A percentile compares a stretch with the other conserved stretches of the same genome.
phyloP scores from a whole-genome alignment of 2,329 filamentous ascomycete genomes.

The Nemania sp. region DNA sequence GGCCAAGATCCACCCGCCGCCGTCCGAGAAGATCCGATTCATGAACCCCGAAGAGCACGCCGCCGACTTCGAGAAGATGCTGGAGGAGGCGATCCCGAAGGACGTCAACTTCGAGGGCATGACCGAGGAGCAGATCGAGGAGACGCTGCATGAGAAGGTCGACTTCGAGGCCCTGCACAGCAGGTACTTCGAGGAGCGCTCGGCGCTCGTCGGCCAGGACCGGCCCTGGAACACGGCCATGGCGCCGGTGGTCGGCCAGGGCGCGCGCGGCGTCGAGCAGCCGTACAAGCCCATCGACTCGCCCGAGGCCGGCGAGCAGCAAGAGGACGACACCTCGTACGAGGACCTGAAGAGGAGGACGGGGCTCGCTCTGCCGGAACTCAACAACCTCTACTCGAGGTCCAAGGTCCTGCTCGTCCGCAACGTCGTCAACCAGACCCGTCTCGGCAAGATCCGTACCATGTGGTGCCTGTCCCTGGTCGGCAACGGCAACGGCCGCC shows the following conservation, averaged over 20 bases:
- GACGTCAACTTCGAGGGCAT: slow-evolving; percentile 53
- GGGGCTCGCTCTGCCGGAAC: slow-evolving; percentile 56
- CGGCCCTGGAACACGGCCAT: slow-evolving; percentile 47
- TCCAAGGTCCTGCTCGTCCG: slow-evolving; percentile 75
- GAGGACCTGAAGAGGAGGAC: slow-evolving; percentile 58
- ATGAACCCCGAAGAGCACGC: slow-evolving; percentile 65
- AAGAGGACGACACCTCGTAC: slow-evolving; percentile 55
- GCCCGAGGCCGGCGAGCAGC: slow-evolving; percentile 52
- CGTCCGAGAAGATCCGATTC: slow-evolving; percentile 60
- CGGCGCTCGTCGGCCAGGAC: slow-evolving; percentile 43
- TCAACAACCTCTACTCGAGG: slow-evolving; percentile 53
- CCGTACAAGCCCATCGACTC: slow-evolving; percentile 54
- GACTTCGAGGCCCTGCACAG: slow-evolving; percentile 29
- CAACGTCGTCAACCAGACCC: slow-evolving; percentile 86
- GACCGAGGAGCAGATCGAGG: slow-evolving; percentile 51
- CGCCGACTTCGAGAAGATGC: slow-evolving; percentile 57
- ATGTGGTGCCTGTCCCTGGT: slow-evolving; percentile 77
- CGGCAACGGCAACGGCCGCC: slow-evolving; percentile 81
- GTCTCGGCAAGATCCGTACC: slow-evolving; percentile 88
- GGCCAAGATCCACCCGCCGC: slow-evolving; percentile 53
- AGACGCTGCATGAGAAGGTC: slow-evolving; percentile 39
- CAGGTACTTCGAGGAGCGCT: slow-evolving; percentile 38
- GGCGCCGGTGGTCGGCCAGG: slow-evolving; percentile 53
- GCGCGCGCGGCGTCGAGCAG: slow-evolving; percentile 57
- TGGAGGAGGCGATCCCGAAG: slow-evolving; percentile 48